These are phyloP conservation scores for Lyophyllum shimeji DNA, from an alignment of 768 basidiomycete species.

Conservation along the genomic window DNA sequence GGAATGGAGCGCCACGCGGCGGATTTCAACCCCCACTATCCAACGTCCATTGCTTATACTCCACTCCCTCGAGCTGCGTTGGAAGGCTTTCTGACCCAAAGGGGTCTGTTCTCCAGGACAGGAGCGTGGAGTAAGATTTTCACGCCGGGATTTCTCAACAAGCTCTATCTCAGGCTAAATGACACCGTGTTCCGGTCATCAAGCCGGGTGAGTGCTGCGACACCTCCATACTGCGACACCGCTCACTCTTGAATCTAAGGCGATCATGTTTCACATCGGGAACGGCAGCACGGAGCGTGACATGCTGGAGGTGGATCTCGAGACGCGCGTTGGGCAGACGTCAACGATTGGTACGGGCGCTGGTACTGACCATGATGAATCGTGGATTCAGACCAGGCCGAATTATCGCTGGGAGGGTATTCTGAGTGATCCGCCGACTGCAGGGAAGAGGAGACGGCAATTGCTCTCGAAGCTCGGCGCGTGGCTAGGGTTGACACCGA, in stretches of 20 bases:
- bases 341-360: constrained; percentile 65
- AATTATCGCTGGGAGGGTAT: constrained; percentile 73
- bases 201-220: constrained; percentile 40
- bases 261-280: constrained; percentile 64
- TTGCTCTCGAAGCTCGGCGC: constrained; percentile 58
- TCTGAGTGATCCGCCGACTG: constrained; percentile 50
- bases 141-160: constrained; percentile 68
- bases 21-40: constrained; percentile 74
- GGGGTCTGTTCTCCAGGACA: constrained; percentile 53
- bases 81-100: constrained; percentile 62
- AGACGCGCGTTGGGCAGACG: constrained; percentile 42
- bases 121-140: constrained; percentile 48
- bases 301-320: constrained; percentile 62
- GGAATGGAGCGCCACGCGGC: constrained; percentile 45
- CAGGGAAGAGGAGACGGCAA: constrained; percentile 31
- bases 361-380: constrained; percentile 72
- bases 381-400: constrained; percentile 57
- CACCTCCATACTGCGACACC: not conserved
- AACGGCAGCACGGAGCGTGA: constrained; percentile 49
- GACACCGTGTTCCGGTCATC: constrained; percentile 61
- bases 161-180: constrained; percentile 69
- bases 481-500: constrained; percentile 68
- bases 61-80: constrained; percentile 65
- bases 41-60: constrained; percentile 69
- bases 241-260: constrained; percentile 32